phyloP scores from a whole-genome alignment of 2,329 filamentous ascomycete species.

The Aspergillus awamori region DNA sequence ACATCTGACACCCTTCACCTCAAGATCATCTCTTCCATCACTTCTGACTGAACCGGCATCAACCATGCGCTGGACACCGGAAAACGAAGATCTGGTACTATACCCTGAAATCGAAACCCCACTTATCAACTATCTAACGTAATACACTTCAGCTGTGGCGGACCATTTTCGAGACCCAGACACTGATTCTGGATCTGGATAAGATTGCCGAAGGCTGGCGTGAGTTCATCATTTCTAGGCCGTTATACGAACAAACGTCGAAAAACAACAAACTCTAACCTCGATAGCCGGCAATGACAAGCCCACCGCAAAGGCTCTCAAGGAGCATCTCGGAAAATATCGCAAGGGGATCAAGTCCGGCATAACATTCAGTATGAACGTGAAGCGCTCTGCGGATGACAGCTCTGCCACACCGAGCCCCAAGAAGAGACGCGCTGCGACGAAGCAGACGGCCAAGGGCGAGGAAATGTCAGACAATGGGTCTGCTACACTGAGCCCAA shows the following conservation, averaged over 20 bases:
- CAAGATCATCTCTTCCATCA: neutral
- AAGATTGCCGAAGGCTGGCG: conserved; percentile 13
- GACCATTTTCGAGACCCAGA: conserved; percentile 20
- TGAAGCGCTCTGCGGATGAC: neutral
- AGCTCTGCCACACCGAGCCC: neutral
- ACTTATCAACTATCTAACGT: neutral
- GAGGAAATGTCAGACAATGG: neutral
- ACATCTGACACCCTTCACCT: neutral
- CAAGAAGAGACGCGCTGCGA: neutral
- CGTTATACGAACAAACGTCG: neutral
- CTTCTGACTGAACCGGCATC: neutral
- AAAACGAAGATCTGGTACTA: conserved; percentile 11
- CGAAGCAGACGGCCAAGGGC: neutral
- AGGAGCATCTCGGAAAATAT: conserved; percentile 18
- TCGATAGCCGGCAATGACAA: conserved; percentile 12
- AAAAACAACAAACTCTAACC: neutral
- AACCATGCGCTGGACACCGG: conserved; percentile 13
- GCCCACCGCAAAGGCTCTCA: conserved; percentile 18
- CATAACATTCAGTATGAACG: conserved; percentile 14
- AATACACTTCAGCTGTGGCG: conserved; percentile 18
- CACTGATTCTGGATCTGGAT: conserved; percentile 16
- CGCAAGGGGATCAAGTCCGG: conserved; percentile 11
- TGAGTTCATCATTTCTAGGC: neutral
- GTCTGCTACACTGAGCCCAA: neutral
- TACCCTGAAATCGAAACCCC: neutral